Evolutionary conservation across 2,329 filamentous ascomycete genomes (phyloP).

Genomic region (Cladophialophora immunda): DNA sequence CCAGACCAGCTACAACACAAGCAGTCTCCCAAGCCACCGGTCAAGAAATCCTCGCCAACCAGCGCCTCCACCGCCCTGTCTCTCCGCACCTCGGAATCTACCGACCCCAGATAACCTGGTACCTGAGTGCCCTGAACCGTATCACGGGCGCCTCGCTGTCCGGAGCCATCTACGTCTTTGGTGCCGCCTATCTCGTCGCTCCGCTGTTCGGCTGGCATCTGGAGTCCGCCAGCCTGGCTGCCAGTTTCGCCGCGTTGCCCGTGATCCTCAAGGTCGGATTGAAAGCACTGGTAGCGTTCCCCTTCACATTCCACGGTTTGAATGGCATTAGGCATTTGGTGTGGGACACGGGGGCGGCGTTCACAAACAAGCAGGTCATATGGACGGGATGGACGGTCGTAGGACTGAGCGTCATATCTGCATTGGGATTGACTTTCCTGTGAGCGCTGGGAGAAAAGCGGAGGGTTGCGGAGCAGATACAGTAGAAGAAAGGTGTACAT

Average conservation of each 20-base stretch:
- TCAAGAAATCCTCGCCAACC: conserved; percentile 75
- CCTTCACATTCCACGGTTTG: conserved; percentile 73
- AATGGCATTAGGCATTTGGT: conserved; percentile 76
- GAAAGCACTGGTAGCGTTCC: conserved; percentile 68
- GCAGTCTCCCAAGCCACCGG: conserved; percentile 65
- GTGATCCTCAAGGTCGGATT: conserved; percentile 65
- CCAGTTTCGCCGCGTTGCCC: conserved; percentile 70
- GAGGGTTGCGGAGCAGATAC: not conserved
- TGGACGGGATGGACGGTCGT: conserved; percentile 38
- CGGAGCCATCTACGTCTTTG: conserved; percentile 80
- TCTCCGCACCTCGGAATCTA: conserved; percentile 88
- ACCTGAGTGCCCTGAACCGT: conserved; percentile 77
- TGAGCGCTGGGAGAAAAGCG: not conserved
- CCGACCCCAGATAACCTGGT: conserved; percentile 85
- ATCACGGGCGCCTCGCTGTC: conserved; percentile 80
- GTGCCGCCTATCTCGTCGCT: conserved; percentile 79
- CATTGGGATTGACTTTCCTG: conserved; percentile 35
- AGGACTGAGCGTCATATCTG: conserved; percentile 32
- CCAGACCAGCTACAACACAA: conserved; percentile 44
- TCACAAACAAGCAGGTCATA: conserved; percentile 71
- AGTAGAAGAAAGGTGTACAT: conserved; percentile 17
- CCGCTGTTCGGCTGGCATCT: conserved; percentile 78
- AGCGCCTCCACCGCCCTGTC: conserved; percentile 83
- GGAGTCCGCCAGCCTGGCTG: conserved; percentile 70
- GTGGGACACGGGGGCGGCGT: conserved; percentile 71